Base-by-base conservation (phyloP, 202 grass and related monocot genomes). In the Brachypodium distachyon region DNA sequence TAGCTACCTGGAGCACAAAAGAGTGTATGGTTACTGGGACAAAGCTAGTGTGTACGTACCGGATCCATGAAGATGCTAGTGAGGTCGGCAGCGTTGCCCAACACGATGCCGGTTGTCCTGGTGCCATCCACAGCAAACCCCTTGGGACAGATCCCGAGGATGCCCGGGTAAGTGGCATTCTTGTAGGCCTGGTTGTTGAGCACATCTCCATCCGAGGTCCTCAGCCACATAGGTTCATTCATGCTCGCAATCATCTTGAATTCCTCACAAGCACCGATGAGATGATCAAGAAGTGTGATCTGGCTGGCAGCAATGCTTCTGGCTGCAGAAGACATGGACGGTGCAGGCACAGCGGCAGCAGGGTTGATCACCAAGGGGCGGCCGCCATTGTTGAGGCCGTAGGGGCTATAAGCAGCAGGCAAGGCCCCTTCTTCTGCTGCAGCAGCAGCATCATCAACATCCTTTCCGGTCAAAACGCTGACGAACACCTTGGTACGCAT, bases 51-150 rank as follows among this genome's bases (percentile, higher is more conserved):
- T 6, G 13, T 25, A 49, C 38, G 18, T 77, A 92, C 89, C 31
- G 29, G 27, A 31, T 92, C 85, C 12, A 63, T 81, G n/a, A 92
- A 32, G 33, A 78, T 42, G 26, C 4, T 59, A 10, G 88, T 41
- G n/a, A 92, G 23, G 2, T 84, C 70, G 2, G 21, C 0, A n/a
- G 53, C 77, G 0, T 41, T 56, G 33, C 61, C 49, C 60, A 72
- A 54, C 19, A 92, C 66, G 5, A 83, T 16, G 28, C 59, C 79
- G 5, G 36, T 49, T 0, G 83, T 75, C 56, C 67, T 85, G 3
- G 89, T 80, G 37, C 70, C 89, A 52, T 86, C 80, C 10, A 17
- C 34, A 6, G 34, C 57, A 14, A 86, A 92, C 9, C 70, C 75
- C 7, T 3, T 0, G 0, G 79, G 85, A 49, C 65, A 65, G 3